Conservation (phyloP, 768 basidiomycete species). For the Floccularia luteovirens region DNA sequence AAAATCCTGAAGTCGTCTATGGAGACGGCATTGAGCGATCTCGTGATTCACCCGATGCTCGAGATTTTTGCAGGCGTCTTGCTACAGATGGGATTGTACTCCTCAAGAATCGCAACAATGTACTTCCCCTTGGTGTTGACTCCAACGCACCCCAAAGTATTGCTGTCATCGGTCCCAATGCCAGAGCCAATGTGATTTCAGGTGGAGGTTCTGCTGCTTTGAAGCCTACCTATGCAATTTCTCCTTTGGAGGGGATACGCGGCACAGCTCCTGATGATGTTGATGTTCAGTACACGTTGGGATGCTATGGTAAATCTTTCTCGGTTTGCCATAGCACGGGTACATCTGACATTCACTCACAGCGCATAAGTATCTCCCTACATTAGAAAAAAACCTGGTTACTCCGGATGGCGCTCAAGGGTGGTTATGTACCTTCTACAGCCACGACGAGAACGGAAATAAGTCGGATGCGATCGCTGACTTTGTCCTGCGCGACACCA, state of each 20-base stretch:
- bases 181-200: conserved; percentile 56
- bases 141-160: conserved; percentile 33
- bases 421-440: conserved; percentile 61
- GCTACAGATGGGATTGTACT: conserved; percentile 61
- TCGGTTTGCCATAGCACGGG: conserved; percentile 9
- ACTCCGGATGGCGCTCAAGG: conserved; percentile 46
- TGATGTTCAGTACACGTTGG: conserved; percentile 49
- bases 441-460: conserved; percentile 41
- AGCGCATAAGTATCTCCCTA: conserved; percentile 67
- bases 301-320: conserved; percentile 51
- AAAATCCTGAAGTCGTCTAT: conserved; percentile 52
- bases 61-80: conserved; percentile 45
- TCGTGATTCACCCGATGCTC: conserved; percentile 41
- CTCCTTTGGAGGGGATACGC: conserved; percentile 54
- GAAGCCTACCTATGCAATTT: conserved; percentile 56
- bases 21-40: conserved; percentile 55
- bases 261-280: conserved; percentile 40
- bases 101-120: conserved; percentile 47
- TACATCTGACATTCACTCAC: conserved; percentile 2
- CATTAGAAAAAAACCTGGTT: conserved; percentile 51
- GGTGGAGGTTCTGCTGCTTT: conserved; percentile 76
- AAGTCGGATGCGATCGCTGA: conserved; percentile 35
- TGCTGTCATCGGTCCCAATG: conserved; percentile 65
- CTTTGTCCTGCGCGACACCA: conserved; percentile 48
- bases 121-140: conserved; percentile 42